Base-by-base conservation (phyloP, 495 filamentous ascomycete genomes). In the Trichoderma erinaceum region DNA sequence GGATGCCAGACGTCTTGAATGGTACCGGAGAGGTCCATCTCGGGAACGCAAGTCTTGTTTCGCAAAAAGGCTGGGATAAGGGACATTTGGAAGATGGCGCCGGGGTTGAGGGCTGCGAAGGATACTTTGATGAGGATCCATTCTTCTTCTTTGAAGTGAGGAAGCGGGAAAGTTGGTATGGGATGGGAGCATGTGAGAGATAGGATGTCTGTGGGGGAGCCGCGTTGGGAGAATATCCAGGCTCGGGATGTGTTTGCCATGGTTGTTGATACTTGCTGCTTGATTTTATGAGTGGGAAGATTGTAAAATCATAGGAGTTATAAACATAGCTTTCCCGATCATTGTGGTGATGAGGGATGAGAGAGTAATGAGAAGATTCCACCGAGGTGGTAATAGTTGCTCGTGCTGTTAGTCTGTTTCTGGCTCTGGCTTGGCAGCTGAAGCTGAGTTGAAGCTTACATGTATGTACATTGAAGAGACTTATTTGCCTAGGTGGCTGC, bases 81-180 rank as follows among this genome's bases (percentile, higher is more conserved):
- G 32, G 70, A 48, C 69, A 79, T 75, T 65, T 75, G 61, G 46
- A 81, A 70, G 18, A 74, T 69, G n/a, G 71, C 76, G 68, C 75
- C 79, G 21, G 79, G 77, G 72, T 79, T 79, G 64, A 83, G 76
- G 43, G 76, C 73, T 5, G 77, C 74, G 72, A 80, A 72, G 66
- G 72, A 68, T 41, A 80, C 69, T 64, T 72, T 71, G 66, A 83
- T 64, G 29, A 78, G 75, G 67, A 81, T 69, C 43, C 67, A 69
- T 66, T 74, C 70, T 23, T 52, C 48, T 11, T 1, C 29, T 29
- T 29, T 29, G 48, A 52, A n/a, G 23, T 61, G 32, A 6, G 63
- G 70, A 56, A n/a, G n/a, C n/a, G 46, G 43, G 41, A 64, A 32
- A 13, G 66, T 29, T 13, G 67, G 67, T 69, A 71, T 15, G 67